A percentile compares a stretch with the other conserved stretches of the same genome.
These are phyloP conservation scores for Geranium rotundifolium DNA, from an alignment of 345 rosid genomes.

Conservation along the genomic window DNA sequence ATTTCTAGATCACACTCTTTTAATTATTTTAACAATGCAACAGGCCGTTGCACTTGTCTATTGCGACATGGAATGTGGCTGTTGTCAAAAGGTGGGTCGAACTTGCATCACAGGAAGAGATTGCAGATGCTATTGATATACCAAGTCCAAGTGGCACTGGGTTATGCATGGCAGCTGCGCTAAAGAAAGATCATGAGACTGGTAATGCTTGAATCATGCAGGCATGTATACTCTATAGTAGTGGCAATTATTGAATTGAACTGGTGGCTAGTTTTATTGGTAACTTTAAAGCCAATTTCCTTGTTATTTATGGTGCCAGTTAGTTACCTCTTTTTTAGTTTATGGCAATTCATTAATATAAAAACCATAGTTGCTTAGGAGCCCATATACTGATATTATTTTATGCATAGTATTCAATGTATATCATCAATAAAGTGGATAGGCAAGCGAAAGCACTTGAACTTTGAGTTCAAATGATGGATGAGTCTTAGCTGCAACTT, in stretches of 20 bases:
- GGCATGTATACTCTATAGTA: background rate
- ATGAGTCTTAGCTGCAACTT: no score
- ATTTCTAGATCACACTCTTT: slow-evolving; percentile 1
- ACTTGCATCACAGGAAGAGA: slow-evolving; percentile 60
- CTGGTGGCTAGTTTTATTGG: background rate
- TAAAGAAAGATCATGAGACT: slow-evolving; percentile 82
- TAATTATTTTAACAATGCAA: slow-evolving; percentile 12
- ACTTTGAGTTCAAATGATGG: no score
- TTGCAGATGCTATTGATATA: slow-evolving; percentile 61
- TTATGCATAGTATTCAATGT: no score
- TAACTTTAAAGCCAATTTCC: background rate
- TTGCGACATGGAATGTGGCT: slow-evolving; percentile 81
- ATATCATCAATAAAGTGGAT: no score
- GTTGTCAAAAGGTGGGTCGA: slow-evolving; percentile 90
- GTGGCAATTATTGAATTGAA: background rate
- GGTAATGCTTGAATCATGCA: slow-evolving; percentile 39
- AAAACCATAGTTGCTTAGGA: no score
- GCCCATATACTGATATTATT: no score
- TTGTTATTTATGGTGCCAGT: no score
- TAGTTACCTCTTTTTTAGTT: background rate
- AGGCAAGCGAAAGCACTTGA: no score
- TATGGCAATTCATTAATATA: no score
- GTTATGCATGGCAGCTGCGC: slow-evolving; percentile 81
- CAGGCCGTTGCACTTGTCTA: slow-evolving; percentile 90
- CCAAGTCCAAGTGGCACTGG: slow-evolving; percentile 83